phyloP scores from a whole-genome alignment of 176 grass and related monocot species.

The Ananas comosus region DNA sequence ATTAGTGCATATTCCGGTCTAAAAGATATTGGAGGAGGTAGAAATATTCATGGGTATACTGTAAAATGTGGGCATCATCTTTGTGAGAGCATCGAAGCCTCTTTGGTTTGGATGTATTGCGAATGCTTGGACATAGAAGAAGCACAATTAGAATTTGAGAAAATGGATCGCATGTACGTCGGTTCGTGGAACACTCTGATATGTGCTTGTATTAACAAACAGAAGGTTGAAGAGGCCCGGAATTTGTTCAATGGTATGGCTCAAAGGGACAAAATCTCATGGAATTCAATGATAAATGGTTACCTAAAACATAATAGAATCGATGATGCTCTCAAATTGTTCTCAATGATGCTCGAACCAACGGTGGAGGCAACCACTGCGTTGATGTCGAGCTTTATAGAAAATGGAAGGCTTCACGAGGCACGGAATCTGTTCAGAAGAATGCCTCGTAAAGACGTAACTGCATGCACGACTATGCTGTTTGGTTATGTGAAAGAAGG shows the following conservation, averaged over 20 bases:
- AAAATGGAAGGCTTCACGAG: slow-evolving; percentile 44
- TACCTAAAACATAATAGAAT: slow-evolving; percentile 52
- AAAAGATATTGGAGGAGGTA: slow-evolving; percentile 32
- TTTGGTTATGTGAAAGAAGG: slow-evolving; percentile 66
- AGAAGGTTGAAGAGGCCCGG: slow-evolving; percentile 37
- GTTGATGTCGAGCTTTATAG: slow-evolving; percentile 52
- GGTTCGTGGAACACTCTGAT: slow-evolving; percentile 49
- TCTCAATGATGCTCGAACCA: slow-evolving; percentile 49
- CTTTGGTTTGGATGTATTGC: slow-evolving; percentile 57
- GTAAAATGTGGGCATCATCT: slow-evolving; percentile 41
- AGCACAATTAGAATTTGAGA: slow-evolving; percentile 50
- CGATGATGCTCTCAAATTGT: slow-evolving; percentile 36
- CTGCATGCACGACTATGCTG: slow-evolving; percentile 46
- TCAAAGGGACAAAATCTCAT: slow-evolving; percentile 44
- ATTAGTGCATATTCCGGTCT: slow-evolving; percentile 38
- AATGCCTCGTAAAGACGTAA: slow-evolving; percentile 36
- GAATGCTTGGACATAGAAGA: slow-evolving; percentile 29
- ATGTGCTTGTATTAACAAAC: slow-evolving; percentile 33
- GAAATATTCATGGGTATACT: slow-evolving; percentile 38
- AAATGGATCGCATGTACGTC: slow-evolving; percentile 48
- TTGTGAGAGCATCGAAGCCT: slow-evolving; percentile 38
- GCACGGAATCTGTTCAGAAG: slow-evolving; percentile 40
- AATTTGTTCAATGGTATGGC: slow-evolving; percentile 44
- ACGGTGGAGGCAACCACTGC: slow-evolving; percentile 43
- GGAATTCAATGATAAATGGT: slow-evolving; percentile 49